phyloP scores from a whole-genome alignment of 192 early-diverging fungal species.

The Ambispora gerdemannii region DNA sequence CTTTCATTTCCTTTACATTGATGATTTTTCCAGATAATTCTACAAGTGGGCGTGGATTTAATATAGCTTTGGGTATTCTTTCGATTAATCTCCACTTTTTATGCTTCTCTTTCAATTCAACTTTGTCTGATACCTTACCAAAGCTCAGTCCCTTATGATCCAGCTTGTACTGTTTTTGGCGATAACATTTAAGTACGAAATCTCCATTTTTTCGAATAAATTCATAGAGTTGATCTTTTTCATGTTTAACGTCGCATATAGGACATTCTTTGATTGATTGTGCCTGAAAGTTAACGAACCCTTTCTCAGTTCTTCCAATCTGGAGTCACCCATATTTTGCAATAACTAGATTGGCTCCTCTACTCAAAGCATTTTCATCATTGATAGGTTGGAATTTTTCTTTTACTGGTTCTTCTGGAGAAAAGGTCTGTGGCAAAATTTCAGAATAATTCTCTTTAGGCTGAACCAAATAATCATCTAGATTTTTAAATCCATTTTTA shows the following conservation, averaged over 20 bases:
- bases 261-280: not conserved
- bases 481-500: conserved; percentile 3
- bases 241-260: not conserved
- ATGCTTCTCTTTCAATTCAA: not conserved
- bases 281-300: conserved; percentile 19
- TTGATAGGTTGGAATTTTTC: conserved; percentile 10
- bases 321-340: conserved; percentile 1
- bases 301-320: not conserved
- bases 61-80: not conserved
- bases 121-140: conserved; percentile 4
- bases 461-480: conserved; percentile 24
- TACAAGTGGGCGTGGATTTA: not conserved
- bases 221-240: conserved; percentile 19
- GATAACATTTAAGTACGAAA: conserved; percentile 18
- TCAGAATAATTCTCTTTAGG: conserved; percentile 15
- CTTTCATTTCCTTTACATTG: conserved; percentile 10
- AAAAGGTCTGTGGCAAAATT: conserved; percentile 20
- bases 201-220: not conserved
- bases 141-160: not conserved
- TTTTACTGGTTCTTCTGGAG: conserved; percentile 7
- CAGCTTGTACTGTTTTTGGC: conserved; percentile 23
- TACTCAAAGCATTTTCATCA: conserved; percentile 3
- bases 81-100: not conserved
- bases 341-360: not conserved
- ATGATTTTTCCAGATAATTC: conserved; percentile 3